Evolutionary conservation across 139 green algal genomes (phyloP).

Genomic region (Chlamydomonas incerta): DNA sequence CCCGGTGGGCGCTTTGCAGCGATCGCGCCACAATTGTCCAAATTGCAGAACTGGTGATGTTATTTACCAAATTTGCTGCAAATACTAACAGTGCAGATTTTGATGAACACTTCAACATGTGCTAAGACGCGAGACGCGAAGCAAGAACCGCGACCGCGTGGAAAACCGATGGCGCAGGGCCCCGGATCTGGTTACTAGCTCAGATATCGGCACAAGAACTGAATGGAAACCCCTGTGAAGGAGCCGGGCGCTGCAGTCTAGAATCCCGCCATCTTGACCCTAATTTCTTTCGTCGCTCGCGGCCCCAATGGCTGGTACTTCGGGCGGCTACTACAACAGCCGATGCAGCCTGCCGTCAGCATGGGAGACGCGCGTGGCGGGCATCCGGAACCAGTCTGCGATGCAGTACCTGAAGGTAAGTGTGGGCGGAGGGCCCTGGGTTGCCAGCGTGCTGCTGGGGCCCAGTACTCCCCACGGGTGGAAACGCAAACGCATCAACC

Average conservation of each 20-base stretch:
- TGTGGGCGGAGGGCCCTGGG: not conserved
- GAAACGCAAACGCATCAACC: not conserved
- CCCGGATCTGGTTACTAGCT: too few species aligned
- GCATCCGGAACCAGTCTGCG: slow-evolving; percentile 23
- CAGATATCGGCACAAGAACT: too few species aligned
- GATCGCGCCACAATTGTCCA: too few species aligned
- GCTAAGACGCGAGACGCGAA: too few species aligned
- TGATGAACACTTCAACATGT: too few species aligned
- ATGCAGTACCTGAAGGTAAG: slow-evolving; percentile 21
- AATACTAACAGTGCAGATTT: too few species aligned
- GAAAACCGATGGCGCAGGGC: too few species aligned
- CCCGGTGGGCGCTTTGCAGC: too few species aligned
- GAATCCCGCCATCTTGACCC: not conserved
- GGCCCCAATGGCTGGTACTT: slow-evolving; percentile 23
- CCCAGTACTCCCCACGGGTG: not conserved
- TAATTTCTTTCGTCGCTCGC: too few species aligned
- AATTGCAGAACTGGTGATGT: too few species aligned
- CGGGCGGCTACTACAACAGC: not conserved
- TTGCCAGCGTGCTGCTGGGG: not conserved
- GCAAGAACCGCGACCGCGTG: too few species aligned
- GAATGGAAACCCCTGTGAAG: not conserved
- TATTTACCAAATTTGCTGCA: too few species aligned
- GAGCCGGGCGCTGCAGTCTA: not conserved
- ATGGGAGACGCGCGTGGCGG: slow-evolving; percentile 12
- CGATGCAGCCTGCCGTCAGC: slow-evolving; percentile 25